Evolutionary conservation across 2,329 filamentous ascomycete genomes (phyloP), one percentile per base, ranked within the genome.

Genomic region (Fusarium sp.): DNA sequence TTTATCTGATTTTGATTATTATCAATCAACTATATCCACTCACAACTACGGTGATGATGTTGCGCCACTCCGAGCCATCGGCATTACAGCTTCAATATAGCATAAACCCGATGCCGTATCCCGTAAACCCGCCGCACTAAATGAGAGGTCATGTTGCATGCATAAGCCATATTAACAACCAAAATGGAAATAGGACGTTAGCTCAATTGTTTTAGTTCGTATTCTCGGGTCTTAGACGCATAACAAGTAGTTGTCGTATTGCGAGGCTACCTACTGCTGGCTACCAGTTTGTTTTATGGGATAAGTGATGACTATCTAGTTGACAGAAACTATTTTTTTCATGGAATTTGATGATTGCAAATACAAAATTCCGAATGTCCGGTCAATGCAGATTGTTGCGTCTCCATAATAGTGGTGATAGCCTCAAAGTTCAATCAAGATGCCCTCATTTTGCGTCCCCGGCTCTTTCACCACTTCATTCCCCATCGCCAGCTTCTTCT

Each of bases 351-450:
- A 38, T 38, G 18, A 38, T 38, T 38, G 34, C 6, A 10, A 7
- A 38, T 38, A 38, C 34, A 38, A 38, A 38, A 11, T n/a, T 38
- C 34, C 9, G 34, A 38, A 38, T n/a, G 34, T 5, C 3, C 34
- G 34, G 34, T 5, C 10, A 38, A 11, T n/a, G 34, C 34, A 38
- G 34, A n/a, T 3, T 38, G 34, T 38, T 38, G 34, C 34, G 34
- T 38, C 18, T 38, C 18, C 34, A 38, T 38, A 6, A 38, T 11
- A 7, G 34, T 16, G n/a, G 18, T 29, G 49, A 52, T 52, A 12
- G 12, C 9, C 18, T 52, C 49, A 52, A 58, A 34, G 61, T 12
- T 47, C 69, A 22, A 73, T 73, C 49, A 73, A 43, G 16, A 58
- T 38, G 8, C 44, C 67, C 20, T 69, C 66, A 18, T 18, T 47